Evolutionary conservation across 2,329 filamentous ascomycete genomes (phyloP).

Genomic region (Albifimbria verrucaria): DNA sequence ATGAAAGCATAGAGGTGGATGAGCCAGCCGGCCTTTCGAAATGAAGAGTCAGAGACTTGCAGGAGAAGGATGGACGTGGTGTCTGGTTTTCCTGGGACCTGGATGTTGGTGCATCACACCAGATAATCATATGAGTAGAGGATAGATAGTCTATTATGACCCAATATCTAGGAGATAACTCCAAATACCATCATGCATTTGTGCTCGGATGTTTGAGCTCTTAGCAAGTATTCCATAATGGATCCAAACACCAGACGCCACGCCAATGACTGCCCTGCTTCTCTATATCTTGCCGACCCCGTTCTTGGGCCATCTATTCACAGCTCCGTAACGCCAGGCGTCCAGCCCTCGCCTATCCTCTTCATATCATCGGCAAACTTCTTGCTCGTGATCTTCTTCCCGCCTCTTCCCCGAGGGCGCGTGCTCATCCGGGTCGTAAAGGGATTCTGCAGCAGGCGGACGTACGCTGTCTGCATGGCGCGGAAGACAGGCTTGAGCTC

Average conservation of each 20-base stretch:
- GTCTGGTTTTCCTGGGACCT: neutral
- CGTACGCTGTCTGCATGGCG: slow-evolving; percentile 90
- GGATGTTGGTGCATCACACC: too few relatives aligned
- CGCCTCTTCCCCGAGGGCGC: slow-evolving; percentile 54
- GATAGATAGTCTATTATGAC: slow-evolving; percentile 2
- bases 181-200: slow-evolving; percentile 9
- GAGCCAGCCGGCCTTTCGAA: slow-evolving; percentile 36
- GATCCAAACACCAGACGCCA: slow-evolving; percentile 23
- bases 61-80: slow-evolving; percentile 19
- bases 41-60: slow-evolving; percentile 31
- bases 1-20: slow-evolving; percentile 30
- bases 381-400: slow-evolving; percentile 74
- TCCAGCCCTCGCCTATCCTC: slow-evolving; percentile 82
- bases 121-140: slow-evolving; percentile 7
- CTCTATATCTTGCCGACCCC: neutral
- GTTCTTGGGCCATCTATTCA: slow-evolving; percentile 33
- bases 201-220: slow-evolving; percentile 14
- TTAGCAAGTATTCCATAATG: slow-evolving; percentile 1
- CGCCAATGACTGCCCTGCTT: slow-evolving; percentile 11
- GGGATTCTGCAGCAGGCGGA: slow-evolving; percentile 84
- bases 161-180: neutral
- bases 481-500: slow-evolving; percentile 88
- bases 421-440: slow-evolving; percentile 92
- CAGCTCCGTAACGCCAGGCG: slow-evolving; percentile 63
- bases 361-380: slow-evolving; percentile 80